Evolutionary conservation across 805 yeast species (phyloP).

Genomic region (Yamadazyma philogaea): DNA sequence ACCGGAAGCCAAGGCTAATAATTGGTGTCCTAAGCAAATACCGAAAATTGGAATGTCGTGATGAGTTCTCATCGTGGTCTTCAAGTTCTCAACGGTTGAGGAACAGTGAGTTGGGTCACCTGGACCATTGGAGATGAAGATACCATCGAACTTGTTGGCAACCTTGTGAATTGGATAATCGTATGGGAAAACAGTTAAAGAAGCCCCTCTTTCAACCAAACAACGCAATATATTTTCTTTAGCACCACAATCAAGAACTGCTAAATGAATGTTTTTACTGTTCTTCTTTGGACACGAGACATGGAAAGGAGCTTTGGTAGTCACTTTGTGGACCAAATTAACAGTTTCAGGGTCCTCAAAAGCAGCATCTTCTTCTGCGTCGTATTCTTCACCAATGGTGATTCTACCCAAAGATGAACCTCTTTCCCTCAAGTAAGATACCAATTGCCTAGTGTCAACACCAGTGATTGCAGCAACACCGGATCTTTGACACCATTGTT

Average conservation of each 20-base stretch:
- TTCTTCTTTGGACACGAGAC: constrained; percentile 59
- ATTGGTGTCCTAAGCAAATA: constrained; percentile 96
- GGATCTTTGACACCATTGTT: constrained; percentile 94
- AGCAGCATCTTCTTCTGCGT: constrained; percentile 88
- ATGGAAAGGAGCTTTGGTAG: constrained; percentile 94
- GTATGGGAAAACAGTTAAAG: constrained; percentile 94
- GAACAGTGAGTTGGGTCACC: constrained; percentile 96
- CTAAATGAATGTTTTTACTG: constrained; percentile 67
- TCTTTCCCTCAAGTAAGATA: constrained; percentile 87
- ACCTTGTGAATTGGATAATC: constrained; percentile 89
- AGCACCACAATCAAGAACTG: constrained; percentile 96
- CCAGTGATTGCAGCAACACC: constrained; percentile 95
- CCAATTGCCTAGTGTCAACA: constrained; percentile 95
- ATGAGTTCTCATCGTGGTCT: constrained; percentile 60
- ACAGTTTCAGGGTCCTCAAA: constrained; percentile 86
- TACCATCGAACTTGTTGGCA: constrained; percentile 90
- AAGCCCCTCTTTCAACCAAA: constrained; percentile 90
- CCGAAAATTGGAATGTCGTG: constrained; percentile 89
- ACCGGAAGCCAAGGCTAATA: constrained; percentile 91
- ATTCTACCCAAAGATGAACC: constrained; percentile 93
- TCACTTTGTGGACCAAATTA: constrained; percentile 87
- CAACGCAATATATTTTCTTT: constrained; percentile 96
- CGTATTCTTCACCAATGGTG: constrained; percentile 86
- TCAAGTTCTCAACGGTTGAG: constrained; percentile 70
- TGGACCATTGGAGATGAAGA: constrained; percentile 94